Evolutionary conservation across 768 basidiomycete species (phyloP).

Genomic region (Mycena crocata): DNA sequence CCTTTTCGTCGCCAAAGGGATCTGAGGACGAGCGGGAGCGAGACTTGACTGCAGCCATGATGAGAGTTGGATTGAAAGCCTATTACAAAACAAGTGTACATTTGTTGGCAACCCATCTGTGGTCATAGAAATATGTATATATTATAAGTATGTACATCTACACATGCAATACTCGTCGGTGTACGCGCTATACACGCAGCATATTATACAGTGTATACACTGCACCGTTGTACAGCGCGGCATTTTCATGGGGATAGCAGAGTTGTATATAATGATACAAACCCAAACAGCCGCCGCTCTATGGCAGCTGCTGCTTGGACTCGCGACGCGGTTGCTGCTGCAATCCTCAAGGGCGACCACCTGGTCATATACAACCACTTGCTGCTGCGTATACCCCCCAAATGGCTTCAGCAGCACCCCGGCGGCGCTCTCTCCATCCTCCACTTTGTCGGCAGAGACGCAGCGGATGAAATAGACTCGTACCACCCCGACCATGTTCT

Average conservation of each 20-base stretch:
- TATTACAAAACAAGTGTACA: no score
- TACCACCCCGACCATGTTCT: conserved; percentile 80
- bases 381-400: conserved; percentile 72
- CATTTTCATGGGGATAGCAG: no score
- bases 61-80: no score
- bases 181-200: no score
- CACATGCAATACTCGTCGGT: no score
- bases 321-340: conserved; percentile 67
- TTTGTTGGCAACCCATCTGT: no score
- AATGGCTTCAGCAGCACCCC: conserved; percentile 90
- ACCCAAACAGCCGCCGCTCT: no score
- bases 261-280: no score
- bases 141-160: no score
- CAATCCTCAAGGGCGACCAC: conserved; percentile 79
- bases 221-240: no score
- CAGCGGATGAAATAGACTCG: conserved; percentile 93
- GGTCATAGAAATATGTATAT: no score
- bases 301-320: neutral
- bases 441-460: conserved; percentile 96
- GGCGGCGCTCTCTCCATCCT: conserved; percentile 90
- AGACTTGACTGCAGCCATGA: conserved; percentile 36
- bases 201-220: no score
- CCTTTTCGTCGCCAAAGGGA: conserved; percentile 61
- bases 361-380: conserved; percentile 79
- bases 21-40: conserved; percentile 63